A percentile compares a stretch with the other conserved stretches of the same genome.
phyloP scores from a whole-genome alignment of 176 grass and related monocot genomes.

The Aegilops longissima region DNA sequence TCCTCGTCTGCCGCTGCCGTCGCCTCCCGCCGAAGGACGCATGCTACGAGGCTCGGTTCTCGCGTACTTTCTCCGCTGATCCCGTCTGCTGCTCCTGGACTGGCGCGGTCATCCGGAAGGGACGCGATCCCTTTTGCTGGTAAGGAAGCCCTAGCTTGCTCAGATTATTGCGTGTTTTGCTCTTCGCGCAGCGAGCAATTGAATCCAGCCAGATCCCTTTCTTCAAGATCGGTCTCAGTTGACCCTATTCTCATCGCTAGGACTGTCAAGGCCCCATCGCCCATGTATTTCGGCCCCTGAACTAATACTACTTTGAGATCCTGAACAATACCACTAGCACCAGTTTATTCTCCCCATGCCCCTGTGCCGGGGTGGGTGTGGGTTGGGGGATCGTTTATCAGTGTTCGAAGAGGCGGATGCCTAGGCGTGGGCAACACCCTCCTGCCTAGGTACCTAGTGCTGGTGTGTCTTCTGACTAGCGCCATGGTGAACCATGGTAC shows the following conservation, averaged over 20 bases:
- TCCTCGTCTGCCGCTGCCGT: neutral
- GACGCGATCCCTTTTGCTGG: constrained; percentile 10
- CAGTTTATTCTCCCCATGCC: neutral
- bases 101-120: neutral
- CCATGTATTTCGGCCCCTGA: neutral
- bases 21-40: neutral
- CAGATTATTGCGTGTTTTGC: neutral
- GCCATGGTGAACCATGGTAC: neutral
- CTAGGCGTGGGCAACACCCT: neutral
- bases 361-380: neutral
- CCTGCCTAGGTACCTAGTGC: neutral
- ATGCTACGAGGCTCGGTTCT: neutral
- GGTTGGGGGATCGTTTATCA: neutral
- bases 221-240: constrained; percentile 4
- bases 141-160: constrained; percentile 21
- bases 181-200: neutral
- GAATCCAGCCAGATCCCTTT: neutral
- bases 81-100: neutral
- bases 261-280: neutral
- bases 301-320: constrained; percentile 1
- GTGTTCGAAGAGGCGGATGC: neutral
- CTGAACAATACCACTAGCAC: neutral
- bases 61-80: neutral
- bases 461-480: neutral
- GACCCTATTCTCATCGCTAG: neutral